These are phyloP conservation scores for Entelexis paramagnoliae DNA, from an alignment of 1,139 yeast genomes.

Conservation along the genomic window DNA sequence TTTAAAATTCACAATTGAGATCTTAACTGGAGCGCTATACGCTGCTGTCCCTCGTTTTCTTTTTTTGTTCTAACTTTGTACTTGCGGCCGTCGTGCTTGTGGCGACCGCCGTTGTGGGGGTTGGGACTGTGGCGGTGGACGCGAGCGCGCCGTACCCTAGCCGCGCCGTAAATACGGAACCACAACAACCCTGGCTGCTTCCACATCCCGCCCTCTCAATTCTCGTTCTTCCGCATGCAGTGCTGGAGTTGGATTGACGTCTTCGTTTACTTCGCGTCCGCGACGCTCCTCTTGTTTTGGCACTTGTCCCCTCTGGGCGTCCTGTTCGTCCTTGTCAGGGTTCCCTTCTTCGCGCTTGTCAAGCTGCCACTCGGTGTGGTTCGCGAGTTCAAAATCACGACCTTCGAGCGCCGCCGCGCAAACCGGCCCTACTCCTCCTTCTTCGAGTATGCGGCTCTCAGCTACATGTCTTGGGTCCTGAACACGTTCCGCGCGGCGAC, in stretches of 20 bases:
- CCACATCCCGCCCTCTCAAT: not conserved
- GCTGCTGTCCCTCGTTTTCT: too few species aligned
- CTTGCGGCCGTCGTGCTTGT: too few species aligned
- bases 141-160: not conserved
- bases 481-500: conserved; percentile 17
- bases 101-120: too few species aligned
- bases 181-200: too few species aligned
- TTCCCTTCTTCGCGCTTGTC: conserved; percentile 2
- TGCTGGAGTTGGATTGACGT: conserved; percentile 22
- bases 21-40: too few species aligned
- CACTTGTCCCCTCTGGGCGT: not conserved
- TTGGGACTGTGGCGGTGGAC: not conserved
- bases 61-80: too few species aligned
- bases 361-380: conserved; percentile 12
- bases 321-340: not conserved
- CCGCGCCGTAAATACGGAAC: not conserved
- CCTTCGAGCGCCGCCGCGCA: conserved; percentile 18
- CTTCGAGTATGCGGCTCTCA: conserved; percentile 19
- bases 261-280: conserved; percentile 6
- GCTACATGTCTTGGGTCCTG: conserved; percentile 19
- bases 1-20: too few species aligned
- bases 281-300: not conserved
- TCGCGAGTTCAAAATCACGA: conserved; percentile 16
- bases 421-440: conserved; percentile 14
- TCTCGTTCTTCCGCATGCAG: conserved; percentile 14